Base-by-base conservation (phyloP, 805 yeast species). In the Candida ortonii region DNA sequence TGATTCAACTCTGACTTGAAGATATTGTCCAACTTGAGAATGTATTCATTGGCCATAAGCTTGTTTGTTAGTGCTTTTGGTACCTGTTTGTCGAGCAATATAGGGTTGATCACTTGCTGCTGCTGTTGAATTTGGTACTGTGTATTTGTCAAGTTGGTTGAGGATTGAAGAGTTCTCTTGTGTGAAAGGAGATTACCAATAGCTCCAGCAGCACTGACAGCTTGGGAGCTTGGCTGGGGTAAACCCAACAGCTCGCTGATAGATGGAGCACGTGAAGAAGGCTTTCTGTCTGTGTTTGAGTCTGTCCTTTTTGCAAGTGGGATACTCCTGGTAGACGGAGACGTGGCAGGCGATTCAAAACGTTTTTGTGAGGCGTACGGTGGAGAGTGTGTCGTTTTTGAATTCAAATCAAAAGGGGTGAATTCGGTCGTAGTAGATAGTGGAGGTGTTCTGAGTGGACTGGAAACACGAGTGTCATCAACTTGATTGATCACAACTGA, bases 181-280 rank as follows among this genome's bases (percentile, higher is more conserved):
- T 55, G 62, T 2, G 53, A 54, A 33, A 57, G 26, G 41, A 57
- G 23, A 15, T 50, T 53, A 13, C 63, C 62, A 37, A 58, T 50
- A 1, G 64, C 64, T 2, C 62, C 62, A 7, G 64, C 63, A 7
- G 64, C 62, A 31, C 56, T 53, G 3, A 58, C 54, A 8, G 64
- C 64, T 24, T 55, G 59, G 1, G 62, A 55, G 22, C 61, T 48
- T 4, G 55, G 55, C 30, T 52, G 56, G 2, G 60, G 61, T 7
- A 54, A 32, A 6, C 56, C 56, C 11, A 53, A 28, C 15, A 53
- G 40, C 24, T 53, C 58, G 25, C 50, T 49, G 15, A 53, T 44
- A 5, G 58, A 51, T 0, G 54, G 58, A 5, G 56, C 55, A 5
- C 52, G 39, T 10, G 32, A 33, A 4, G 43, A 22, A 6, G 22